Percentiles rank a stretch among this genome's conserved stretches.
phyloP scores from a whole-genome alignment of 768 basidiomycete species.

The Arthromyces matolae region DNA sequence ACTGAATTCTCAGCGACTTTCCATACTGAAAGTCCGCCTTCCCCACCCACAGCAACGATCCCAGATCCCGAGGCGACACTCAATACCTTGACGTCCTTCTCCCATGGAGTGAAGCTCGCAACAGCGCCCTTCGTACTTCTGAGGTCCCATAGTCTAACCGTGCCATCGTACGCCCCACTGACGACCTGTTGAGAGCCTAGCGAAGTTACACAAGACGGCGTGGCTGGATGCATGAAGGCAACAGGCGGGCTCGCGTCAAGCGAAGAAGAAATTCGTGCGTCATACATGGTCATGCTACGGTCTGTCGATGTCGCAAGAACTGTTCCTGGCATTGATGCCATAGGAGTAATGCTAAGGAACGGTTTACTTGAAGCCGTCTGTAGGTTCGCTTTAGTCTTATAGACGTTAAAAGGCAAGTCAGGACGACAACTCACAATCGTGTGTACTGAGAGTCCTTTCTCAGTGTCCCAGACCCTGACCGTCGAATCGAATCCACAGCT shows the following conservation, averaged over 20 bases:
- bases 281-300: constrained; percentile 67
- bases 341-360: constrained; percentile 59
- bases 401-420: not conserved
- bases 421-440: constrained; percentile 55
- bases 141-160: constrained; percentile 76
- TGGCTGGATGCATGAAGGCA: constrained; percentile 57
- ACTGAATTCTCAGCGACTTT: constrained; percentile 27
- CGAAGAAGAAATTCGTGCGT: constrained; percentile 47
- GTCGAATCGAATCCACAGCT: constrained; percentile 91
- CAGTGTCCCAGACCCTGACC: constrained; percentile 83
- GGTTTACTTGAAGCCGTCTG: constrained; percentile 72
- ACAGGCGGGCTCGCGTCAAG: constrained; percentile 26
- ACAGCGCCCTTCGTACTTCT: constrained; percentile 64
- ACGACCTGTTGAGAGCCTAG: constrained; percentile 48
- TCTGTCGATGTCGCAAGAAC: constrained; percentile 70
- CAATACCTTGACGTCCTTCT: constrained; percentile 54
- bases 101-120: constrained; percentile 60
- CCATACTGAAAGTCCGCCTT: constrained; percentile 67
- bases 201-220: constrained; percentile 56
- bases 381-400: not conserved
- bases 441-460: constrained; percentile 63
- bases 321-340: constrained; percentile 19
- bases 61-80: constrained; percentile 56
- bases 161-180: constrained; percentile 76
- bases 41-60: constrained; percentile 56